Evolutionary conservation across 2,329 filamentous ascomycete genomes (phyloP).

Genomic region (Fusarium mundagurra): DNA sequence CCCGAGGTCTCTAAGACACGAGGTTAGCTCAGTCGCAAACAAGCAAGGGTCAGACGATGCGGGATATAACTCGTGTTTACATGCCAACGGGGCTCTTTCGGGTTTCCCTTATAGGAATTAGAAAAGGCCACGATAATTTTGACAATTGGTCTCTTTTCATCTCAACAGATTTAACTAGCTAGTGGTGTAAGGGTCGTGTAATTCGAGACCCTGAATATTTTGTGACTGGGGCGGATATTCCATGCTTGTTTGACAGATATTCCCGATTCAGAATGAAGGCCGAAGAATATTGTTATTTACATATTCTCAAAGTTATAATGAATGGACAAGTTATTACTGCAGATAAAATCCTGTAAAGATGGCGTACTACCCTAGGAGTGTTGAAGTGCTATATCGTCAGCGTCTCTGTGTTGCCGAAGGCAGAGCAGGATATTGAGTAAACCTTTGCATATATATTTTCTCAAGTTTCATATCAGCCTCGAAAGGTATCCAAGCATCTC

Average conservation of each 20-base stretch:
- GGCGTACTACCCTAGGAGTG: neutral
- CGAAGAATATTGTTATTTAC: neutral
- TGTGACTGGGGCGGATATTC: neutral
- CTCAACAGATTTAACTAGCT: slow-evolving; percentile 29
- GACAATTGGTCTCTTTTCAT: slow-evolving; percentile 14
- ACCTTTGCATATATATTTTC: neutral
- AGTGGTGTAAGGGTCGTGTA: slow-evolving; percentile 12
- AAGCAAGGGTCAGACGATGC: slow-evolving; percentile 24
- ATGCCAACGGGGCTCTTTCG: slow-evolving; percentile 15
- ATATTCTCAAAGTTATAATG: too few species aligned
- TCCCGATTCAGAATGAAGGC: neutral
- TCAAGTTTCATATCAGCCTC: too few species aligned
- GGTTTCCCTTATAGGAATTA: slow-evolving; percentile 4
- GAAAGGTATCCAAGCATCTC: too few species aligned
- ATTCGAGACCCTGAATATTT: slow-evolving; percentile 28
- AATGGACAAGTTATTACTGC: neutral
- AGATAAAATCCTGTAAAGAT: neutral
- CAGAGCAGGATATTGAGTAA: neutral
- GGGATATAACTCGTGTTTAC: slow-evolving; percentile 28
- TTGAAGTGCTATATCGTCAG: neutral
- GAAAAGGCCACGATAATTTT: slow-evolving; percentile 10
- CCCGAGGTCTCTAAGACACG: neutral
- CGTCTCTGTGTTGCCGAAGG: neutral
- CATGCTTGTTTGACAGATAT: neutral
- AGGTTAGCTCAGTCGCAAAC: slow-evolving; percentile 21